Percentiles rank a stretch among this genome's conserved stretches.
Evolutionary conservation across 1,139 yeast species (phyloP).

Genomic region (Blastobotrys elegans): DNA sequence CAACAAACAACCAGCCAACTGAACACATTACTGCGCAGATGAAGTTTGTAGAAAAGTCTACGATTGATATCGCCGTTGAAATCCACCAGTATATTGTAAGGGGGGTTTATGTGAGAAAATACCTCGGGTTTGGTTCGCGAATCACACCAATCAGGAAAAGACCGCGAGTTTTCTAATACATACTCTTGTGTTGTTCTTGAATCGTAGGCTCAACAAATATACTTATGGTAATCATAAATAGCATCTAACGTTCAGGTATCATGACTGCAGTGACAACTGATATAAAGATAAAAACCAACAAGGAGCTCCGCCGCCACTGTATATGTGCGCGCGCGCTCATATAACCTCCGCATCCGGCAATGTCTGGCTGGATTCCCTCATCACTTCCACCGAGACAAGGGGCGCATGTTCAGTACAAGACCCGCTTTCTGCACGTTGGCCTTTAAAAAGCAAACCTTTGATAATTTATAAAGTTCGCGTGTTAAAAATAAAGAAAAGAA

Average conservation of each 20-base stretch:
- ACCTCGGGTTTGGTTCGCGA: slow-evolving; percentile 2
- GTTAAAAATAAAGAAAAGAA: not conserved
- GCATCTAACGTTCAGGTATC: no score
- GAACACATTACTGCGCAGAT: not conserved
- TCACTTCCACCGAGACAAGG: no score
- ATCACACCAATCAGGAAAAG: slow-evolving; percentile 2
- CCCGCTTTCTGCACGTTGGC: no score
- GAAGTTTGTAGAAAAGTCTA: not conserved
- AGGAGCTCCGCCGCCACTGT: no score
- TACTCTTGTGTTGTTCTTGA: not conserved
- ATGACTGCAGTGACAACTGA: no score
- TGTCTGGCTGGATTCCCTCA: no score
- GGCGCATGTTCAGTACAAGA: no score
- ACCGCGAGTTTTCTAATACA: not conserved
- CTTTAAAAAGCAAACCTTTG: not conserved
- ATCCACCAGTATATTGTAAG: not conserved
- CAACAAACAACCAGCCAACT: not conserved
- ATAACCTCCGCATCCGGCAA: no score
- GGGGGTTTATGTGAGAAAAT: not conserved
- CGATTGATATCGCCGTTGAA: slow-evolving; percentile 2
- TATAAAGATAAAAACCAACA: no score
- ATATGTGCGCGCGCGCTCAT: no score
- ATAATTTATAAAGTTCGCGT: not conserved
- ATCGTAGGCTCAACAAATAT: no score
- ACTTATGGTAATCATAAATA: no score